Conservation (phyloP, 208 protist species). For the Kentomonas sorsogonicus region DNA sequence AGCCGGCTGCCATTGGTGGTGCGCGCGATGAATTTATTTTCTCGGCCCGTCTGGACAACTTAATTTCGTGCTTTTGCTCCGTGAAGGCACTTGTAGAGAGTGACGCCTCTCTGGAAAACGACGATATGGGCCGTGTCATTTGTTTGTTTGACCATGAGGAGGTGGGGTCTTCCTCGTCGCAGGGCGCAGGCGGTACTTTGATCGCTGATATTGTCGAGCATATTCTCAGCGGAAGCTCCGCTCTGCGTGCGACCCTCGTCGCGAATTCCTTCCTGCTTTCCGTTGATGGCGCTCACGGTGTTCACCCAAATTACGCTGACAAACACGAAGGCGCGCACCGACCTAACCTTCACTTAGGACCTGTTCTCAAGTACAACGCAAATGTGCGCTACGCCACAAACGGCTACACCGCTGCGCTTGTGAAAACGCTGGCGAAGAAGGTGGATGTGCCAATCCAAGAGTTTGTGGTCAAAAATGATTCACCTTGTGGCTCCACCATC, state of each 20-base stretch:
- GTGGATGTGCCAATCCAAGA: slow-evolving; percentile 78
- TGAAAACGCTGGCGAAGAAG: slow-evolving; percentile 76
- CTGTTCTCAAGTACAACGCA: slow-evolving; percentile 96
- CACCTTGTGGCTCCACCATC: slow-evolving; percentile 95
- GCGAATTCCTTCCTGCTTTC: slow-evolving; percentile 92
- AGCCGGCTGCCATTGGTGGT: slow-evolving; percentile 88
- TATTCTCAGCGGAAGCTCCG: slow-evolving; percentile 22
- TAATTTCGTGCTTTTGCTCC: slow-evolving; percentile 92
- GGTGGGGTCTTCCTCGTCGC: slow-evolving; percentile 68
- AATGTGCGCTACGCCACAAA: slow-evolving; percentile 96
- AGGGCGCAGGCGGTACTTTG: slow-evolving; percentile 73
- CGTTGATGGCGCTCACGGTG: slow-evolving; percentile 95
- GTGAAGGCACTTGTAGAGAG: slow-evolving; percentile 72
- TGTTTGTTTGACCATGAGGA: slow-evolving; percentile 91
- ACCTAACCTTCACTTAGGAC: slow-evolving; percentile 88
- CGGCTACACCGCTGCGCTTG: slow-evolving; percentile 70
- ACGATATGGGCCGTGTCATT: slow-evolving; percentile 83
- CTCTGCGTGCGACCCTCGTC: slow-evolving; percentile 53
- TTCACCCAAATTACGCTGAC: slow-evolving; percentile 95
- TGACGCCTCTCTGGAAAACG: slow-evolving; percentile 28
- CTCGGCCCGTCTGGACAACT: slow-evolving; percentile 94
- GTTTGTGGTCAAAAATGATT: slow-evolving; percentile 96
- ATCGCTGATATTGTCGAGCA: slow-evolving; percentile 78
- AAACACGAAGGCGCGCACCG: slow-evolving; percentile 92
- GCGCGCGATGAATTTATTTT: slow-evolving; percentile 94